Percentiles rank a stretch among this genome's conserved stretches.
Conservation (phyloP, 495 filamentous ascomycete species). For the Beverwykella pulmonaria region DNA sequence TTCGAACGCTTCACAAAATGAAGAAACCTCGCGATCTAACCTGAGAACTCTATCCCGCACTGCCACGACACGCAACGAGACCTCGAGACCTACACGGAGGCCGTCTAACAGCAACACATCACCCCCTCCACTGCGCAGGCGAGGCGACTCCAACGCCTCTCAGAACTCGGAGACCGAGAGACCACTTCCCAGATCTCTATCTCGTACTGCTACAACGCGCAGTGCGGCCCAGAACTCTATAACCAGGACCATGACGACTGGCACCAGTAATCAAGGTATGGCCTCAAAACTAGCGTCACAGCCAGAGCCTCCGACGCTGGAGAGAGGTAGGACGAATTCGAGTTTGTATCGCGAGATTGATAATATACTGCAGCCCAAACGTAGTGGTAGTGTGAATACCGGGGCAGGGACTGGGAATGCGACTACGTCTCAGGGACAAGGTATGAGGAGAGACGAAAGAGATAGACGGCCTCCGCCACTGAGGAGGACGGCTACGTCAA, state of each 20-base stretch:
- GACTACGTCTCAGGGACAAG: neutral
- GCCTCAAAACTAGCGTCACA: neutral
- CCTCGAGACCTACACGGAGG: neutral
- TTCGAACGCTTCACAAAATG: neutral
- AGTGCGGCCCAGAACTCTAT: neutral
- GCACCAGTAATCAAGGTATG: conserved; percentile 7
- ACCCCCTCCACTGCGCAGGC: neutral
- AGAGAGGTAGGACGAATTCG: conserved; percentile 15
- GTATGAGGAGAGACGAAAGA: neutral
- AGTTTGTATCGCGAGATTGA: conserved; percentile 26
- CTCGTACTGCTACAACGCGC: conserved; percentile 5
- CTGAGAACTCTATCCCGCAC: neutral
- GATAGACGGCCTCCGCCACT: conserved; percentile 2
- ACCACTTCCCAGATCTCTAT: conserved; percentile 2
- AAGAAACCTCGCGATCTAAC: neutral
- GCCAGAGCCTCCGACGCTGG: neutral
- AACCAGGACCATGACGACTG: conserved; percentile 16
- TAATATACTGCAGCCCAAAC: conserved; percentile 2
- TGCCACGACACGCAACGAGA: neutral
- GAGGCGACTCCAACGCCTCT: neutral
- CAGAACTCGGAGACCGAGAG: neutral
- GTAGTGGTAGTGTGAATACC: neutral
- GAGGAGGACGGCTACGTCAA: conserved; percentile 14
- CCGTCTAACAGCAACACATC: neutral
- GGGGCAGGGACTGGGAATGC: neutral